A percentile compares a stretch with the other conserved stretches of the same genome.
Conservation (phyloP, 169 alveolate genomes). For the Theileria orientalis region DNA sequence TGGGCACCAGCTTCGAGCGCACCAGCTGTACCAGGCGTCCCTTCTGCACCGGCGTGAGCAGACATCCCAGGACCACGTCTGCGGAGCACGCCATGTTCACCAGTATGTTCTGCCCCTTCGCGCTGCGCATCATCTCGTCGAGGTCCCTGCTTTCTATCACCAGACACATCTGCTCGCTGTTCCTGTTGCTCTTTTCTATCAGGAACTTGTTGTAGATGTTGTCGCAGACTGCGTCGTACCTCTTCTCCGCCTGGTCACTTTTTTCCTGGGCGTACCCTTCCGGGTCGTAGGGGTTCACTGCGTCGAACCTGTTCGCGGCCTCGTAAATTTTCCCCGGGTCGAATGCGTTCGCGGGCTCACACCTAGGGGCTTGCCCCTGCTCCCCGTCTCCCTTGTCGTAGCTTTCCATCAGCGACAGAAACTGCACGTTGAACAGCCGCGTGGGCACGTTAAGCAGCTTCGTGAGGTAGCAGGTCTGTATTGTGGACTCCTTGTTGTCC, state of each 20-base stretch:
- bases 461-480: constrained; percentile 41
- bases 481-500: constrained; percentile 72
- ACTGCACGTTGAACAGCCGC: constrained; percentile 18
- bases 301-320: too few species aligned
- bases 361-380: too few species aligned
- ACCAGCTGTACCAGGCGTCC: constrained; percentile 69
- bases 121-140: constrained; percentile 58
- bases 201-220: constrained; percentile 64
- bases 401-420: background rate
- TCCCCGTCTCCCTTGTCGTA: constrained; percentile 15
- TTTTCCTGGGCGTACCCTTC: constrained; percentile 18
- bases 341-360: too few species aligned
- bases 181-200: constrained; percentile 58
- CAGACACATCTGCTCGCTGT: constrained; percentile 68
- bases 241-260: constrained; percentile 14
- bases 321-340: too few species aligned
- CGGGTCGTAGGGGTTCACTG: background rate
- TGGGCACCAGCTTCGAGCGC: constrained; percentile 64
- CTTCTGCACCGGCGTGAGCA: constrained; percentile 70
- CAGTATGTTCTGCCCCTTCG: constrained; percentile 67
- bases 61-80: constrained; percentile 72
- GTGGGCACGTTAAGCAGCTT: constrained; percentile 28
- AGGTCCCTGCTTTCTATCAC: constrained; percentile 67
- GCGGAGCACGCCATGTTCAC: constrained; percentile 74
- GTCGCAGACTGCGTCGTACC: constrained; percentile 30